These are phyloP conservation scores for Hypericum androsaemum DNA, from an alignment of 345 rosid species.

Conservation along the genomic window DNA sequence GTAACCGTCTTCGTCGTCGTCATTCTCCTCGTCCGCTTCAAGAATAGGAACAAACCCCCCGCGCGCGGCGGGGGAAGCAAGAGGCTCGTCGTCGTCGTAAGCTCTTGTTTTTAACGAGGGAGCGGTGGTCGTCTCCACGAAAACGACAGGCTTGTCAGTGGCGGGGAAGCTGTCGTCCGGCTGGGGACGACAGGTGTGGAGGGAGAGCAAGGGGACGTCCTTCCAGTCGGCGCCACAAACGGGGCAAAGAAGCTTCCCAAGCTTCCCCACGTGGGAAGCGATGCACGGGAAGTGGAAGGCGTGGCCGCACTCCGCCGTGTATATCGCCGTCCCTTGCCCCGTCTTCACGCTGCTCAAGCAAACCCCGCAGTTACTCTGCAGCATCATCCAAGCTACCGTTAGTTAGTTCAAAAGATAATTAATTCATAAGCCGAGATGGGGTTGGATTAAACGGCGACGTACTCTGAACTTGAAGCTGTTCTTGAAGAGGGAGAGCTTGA, in stretches of 20 bases:
- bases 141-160: constrained; percentile 5
- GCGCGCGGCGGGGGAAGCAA: constrained; percentile 19
- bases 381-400: not conserved
- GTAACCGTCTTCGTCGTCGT: constrained; percentile 12
- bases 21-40: constrained; percentile 20
- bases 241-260: constrained; percentile 24
- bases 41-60: constrained; percentile 20
- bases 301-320: constrained; percentile 27
- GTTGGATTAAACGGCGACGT: not conserved
- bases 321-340: constrained; percentile 27
- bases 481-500: constrained; percentile 20
- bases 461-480: constrained; percentile 28
- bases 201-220: constrained; percentile 22
- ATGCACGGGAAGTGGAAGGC: constrained; percentile 29
- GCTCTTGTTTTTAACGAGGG: constrained; percentile 5
- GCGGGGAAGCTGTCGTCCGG: constrained; percentile 10
- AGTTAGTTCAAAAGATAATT: not conserved
- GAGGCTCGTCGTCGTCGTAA: constrained; percentile 24
- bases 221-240: constrained; percentile 24
- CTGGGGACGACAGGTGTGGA: constrained; percentile 6
- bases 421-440: not conserved
- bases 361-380: constrained; percentile 27
- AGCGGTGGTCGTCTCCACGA: too few species aligned
- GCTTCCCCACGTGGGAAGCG: constrained; percentile 21
- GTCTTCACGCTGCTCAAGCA: constrained; percentile 27